Evolutionary conservation across 2,329 filamentous ascomycete species (phyloP).

Genomic region (Cladosporium oxysporum): DNA sequence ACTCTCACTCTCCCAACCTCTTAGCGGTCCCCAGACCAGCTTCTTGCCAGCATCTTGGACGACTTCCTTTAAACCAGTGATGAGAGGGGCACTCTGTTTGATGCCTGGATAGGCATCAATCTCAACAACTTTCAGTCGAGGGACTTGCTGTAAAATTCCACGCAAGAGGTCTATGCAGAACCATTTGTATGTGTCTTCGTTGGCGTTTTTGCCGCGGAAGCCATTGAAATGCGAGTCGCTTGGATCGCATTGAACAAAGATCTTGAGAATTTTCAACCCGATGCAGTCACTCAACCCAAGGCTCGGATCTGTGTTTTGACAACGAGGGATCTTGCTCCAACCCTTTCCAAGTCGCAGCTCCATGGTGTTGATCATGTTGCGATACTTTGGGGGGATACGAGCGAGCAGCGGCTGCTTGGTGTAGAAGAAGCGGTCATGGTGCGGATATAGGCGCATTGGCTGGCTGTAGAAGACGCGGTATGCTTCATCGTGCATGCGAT

Average conservation of each 20-base stretch:
- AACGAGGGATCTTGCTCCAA: slow-evolving; percentile 68
- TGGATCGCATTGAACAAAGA: slow-evolving; percentile 74
- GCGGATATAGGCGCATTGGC: slow-evolving; percentile 67
- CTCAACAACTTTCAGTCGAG: slow-evolving; percentile 60
- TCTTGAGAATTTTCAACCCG: slow-evolving; percentile 60
- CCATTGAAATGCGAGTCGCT: slow-evolving; percentile 65
- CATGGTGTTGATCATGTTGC: slow-evolving; percentile 61
- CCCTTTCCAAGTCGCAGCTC: slow-evolving; percentile 73
- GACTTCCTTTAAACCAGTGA: slow-evolving; percentile 44
- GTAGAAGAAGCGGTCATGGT: slow-evolving; percentile 67
- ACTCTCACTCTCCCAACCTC: slow-evolving; percentile 55
- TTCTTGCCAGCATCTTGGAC: slow-evolving; percentile 51
- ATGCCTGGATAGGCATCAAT: slow-evolving; percentile 71
- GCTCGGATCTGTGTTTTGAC: slow-evolving; percentile 67
- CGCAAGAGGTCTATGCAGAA: slow-evolving; percentile 63
- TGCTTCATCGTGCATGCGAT: slow-evolving; percentile 63
- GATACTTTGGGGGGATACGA: slow-evolving; percentile 63
- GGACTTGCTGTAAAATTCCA: slow-evolving; percentile 59
- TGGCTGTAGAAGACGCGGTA: slow-evolving; percentile 67
- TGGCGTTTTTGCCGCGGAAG: slow-evolving; percentile 56
- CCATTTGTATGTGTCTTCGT: slow-evolving; percentile 68
- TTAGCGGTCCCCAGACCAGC: slow-evolving; percentile 67
- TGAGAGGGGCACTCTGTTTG: slow-evolving; percentile 58
- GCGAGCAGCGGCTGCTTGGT: slow-evolving; percentile 71
- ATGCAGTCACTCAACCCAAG: slow-evolving; percentile 65